Evolutionary conservation across 768 basidiomycete genomes (phyloP).

Genomic region (Lentinus brumalis): DNA sequence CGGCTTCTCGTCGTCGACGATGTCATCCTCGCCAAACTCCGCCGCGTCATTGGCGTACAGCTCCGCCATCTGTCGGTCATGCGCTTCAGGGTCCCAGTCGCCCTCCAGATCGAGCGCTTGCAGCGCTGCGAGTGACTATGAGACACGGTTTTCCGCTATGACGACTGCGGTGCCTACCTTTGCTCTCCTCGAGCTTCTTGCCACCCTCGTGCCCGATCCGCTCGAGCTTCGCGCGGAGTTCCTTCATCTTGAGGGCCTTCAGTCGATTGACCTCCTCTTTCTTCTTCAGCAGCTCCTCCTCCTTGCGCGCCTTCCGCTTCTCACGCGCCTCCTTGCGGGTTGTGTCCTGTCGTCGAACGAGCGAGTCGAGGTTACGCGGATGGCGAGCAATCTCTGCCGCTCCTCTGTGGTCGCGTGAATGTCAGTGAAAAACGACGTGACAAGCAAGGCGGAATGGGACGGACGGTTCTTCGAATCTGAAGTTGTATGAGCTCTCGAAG

Average conservation of each 20-base stretch:
- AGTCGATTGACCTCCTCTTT: slow-evolving; percentile 82
- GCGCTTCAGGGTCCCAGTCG: slow-evolving; percentile 88
- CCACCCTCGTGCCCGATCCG: slow-evolving; percentile 74
- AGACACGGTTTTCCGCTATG: not conserved
- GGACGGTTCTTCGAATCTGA: slow-evolving; percentile 95
- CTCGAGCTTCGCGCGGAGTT: slow-evolving; percentile 75
- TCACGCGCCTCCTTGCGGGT: slow-evolving; percentile 85
- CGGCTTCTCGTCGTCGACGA: slow-evolving; percentile 64
- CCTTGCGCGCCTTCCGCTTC: slow-evolving; percentile 74
- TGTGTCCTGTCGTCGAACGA: slow-evolving; percentile 72
- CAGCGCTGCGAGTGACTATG: slow-evolving; percentile 46
- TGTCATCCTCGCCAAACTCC: slow-evolving; percentile 26
- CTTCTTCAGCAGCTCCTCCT: slow-evolving; percentile 70
- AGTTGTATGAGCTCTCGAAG: slow-evolving; percentile 97
- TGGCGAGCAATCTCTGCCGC: slow-evolving; percentile 68
- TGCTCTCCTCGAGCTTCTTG: slow-evolving; percentile 40
- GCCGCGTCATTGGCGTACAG: slow-evolving; percentile 61
- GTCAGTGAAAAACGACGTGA: not conserved
- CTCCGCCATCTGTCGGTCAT: slow-evolving; percentile 80
- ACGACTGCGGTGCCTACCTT: slow-evolving; percentile 19
- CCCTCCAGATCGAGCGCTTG: slow-evolving; percentile 81
- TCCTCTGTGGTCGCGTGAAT: slow-evolving; percentile 45
- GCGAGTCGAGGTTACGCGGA: slow-evolving; percentile 69
- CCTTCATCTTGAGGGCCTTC: slow-evolving; percentile 83
- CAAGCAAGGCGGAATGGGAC: slow-evolving; percentile 35